Evolutionary conservation across 208 protist species (phyloP).

Genomic region (Acanthamoeba sp.): DNA sequence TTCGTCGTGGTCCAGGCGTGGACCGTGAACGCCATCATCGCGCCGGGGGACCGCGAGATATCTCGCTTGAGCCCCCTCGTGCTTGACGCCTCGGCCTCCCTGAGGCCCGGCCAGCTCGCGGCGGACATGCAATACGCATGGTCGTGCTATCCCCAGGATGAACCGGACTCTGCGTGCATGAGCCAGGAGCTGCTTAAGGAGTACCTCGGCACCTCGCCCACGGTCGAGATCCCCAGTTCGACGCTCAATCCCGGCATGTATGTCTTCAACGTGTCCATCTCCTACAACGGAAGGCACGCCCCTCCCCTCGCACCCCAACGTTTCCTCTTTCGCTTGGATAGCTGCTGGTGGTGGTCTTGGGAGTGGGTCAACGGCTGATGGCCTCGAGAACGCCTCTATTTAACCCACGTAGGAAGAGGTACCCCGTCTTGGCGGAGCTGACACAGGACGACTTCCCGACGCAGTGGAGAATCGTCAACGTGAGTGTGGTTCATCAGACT

Average conservation of each 20-base stretch:
- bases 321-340: neutral
- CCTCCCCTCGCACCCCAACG: neutral
- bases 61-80: constrained; percentile 26
- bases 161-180: neutral
- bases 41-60: constrained; percentile 5
- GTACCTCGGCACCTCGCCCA: constrained; percentile 4
- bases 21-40: neutral
- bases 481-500: neutral
- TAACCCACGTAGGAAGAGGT: constrained; percentile 29
- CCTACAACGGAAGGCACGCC: neutral
- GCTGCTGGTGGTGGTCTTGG: neutral
- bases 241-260: constrained; percentile 49
- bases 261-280: constrained; percentile 62
- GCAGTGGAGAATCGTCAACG: constrained; percentile 3
- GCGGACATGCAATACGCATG: neutral
- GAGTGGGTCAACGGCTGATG: too few relatives aligned
- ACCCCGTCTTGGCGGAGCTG: neutral
- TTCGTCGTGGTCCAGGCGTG: constrained; percentile 1
- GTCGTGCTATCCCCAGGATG: neutral
- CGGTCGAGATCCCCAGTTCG: neutral
- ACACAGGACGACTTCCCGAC: constrained; percentile 30
- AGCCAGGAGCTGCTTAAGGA: neutral
- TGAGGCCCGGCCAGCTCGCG: neutral
- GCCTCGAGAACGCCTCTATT: neutral
- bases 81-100: constrained; percentile 12